These are phyloP conservation scores for Penicillium rolfsii DNA, from an alignment of 2,329 filamentous ascomycete genomes.

Conservation along the genomic window DNA sequence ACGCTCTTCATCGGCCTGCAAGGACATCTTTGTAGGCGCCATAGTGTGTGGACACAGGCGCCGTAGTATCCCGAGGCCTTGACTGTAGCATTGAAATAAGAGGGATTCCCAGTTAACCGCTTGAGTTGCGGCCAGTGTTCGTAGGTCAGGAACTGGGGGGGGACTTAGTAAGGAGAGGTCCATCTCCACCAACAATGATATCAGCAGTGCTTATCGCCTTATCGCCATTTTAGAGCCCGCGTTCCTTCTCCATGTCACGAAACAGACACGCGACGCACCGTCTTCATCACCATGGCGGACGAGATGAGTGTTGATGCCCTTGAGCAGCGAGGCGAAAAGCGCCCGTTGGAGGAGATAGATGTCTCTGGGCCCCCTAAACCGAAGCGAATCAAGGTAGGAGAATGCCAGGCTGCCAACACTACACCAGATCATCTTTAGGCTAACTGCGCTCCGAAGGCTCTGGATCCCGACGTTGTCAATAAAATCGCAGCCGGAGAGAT, in stretches of 20 bases:
- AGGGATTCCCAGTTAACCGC: background rate
- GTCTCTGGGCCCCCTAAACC: slow-evolving; percentile 42
- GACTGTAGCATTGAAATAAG: background rate
- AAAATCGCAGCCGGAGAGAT: slow-evolving; percentile 99
- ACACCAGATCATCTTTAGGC: slow-evolving; percentile 10
- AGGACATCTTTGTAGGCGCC: slow-evolving; percentile 47
- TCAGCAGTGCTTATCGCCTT: slow-evolving; percentile 21
- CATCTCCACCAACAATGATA: slow-evolving; percentile 11
- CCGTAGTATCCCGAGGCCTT: slow-evolving; percentile 26
- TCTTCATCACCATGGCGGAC: slow-evolving; percentile 36
- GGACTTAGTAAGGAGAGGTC: background rate
- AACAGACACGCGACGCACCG: slow-evolving; percentile 13
- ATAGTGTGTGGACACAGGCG: slow-evolving; percentile 30
- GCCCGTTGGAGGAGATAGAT: slow-evolving; percentile 52
- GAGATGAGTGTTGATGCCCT: slow-evolving; percentile 50
- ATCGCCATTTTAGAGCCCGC: slow-evolving; percentile 17
- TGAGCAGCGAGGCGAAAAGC: slow-evolving; percentile 51
- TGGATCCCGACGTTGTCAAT: slow-evolving; percentile 92
- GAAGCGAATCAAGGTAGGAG: slow-evolving; percentile 51
- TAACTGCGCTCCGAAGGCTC: slow-evolving; percentile 60
- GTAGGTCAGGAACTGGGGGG: background rate
- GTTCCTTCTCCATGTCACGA: slow-evolving; percentile 25
- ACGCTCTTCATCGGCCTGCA: slow-evolving; percentile 63
- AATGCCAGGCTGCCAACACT: background rate
- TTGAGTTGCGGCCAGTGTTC: background rate